Evolutionary conservation across 352 stramenopile species (phyloP).

Genomic region (Pythium utonaiense): DNA sequence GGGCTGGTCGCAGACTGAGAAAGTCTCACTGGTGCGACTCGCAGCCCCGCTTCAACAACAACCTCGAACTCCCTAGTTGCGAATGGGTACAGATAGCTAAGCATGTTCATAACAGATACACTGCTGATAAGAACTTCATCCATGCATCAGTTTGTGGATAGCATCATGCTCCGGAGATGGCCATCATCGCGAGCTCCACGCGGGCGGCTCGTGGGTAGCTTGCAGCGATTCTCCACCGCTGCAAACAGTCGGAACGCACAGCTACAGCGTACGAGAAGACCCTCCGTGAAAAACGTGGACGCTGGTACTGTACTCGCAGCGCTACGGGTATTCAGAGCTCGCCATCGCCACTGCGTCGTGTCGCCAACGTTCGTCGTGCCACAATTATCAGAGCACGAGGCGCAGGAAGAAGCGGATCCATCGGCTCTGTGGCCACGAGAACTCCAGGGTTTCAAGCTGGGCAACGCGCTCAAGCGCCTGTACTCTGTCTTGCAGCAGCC

Average conservation of each 20-base stretch:
- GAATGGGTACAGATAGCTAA: neutral
- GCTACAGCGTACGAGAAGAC: neutral
- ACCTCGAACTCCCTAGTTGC: too few species aligned
- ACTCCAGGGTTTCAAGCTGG: slow-evolving; percentile 37
- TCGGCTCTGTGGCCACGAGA: slow-evolving; percentile 35
- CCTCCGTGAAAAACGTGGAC: neutral
- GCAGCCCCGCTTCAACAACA: neutral
- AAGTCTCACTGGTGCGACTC: too few species aligned
- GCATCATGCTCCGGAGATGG: neutral
- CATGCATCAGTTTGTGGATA: neutral
- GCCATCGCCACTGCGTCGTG: neutral
- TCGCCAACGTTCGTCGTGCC: neutral
- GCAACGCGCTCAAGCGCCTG: slow-evolving; percentile 30
- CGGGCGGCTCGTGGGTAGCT: neutral
- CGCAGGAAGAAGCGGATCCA: neutral
- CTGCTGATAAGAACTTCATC: neutral
- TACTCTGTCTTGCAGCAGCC: slow-evolving; percentile 7
- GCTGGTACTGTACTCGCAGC: neutral
- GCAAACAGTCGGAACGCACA: neutral
- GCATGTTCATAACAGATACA: neutral
- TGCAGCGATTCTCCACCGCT: neutral
- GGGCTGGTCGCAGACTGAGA: too few species aligned
- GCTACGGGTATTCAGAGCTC: neutral
- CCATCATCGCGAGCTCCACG: neutral
- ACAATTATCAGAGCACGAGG: neutral